Percentiles rank a stretch among this genome's conserved stretches.
Conservation (phyloP, 1,139 yeast genomes). For the Lodderomyces parapsilosis region DNA sequence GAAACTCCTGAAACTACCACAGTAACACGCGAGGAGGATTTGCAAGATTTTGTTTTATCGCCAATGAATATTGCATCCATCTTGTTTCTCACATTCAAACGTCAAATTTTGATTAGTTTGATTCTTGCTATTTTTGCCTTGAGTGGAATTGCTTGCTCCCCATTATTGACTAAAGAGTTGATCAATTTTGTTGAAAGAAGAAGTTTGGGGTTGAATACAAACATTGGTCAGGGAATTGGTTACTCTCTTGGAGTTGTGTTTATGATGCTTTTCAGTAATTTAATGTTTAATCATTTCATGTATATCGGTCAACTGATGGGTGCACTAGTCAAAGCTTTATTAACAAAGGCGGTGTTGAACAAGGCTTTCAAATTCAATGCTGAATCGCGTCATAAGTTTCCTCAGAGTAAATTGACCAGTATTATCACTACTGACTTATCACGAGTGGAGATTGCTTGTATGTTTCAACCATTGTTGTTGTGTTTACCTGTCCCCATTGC, state of each 20-base stretch:
- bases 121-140: slow-evolving; percentile 20
- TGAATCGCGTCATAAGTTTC: slow-evolving; percentile 26
- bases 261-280: slow-evolving; percentile 34
- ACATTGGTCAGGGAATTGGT: slow-evolving; percentile 36
- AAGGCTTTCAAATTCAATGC: slow-evolving; percentile 32
- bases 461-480: slow-evolving; percentile 65
- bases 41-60: slow-evolving; percentile 25
- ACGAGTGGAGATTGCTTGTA: slow-evolving; percentile 73
- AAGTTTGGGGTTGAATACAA: slow-evolving; percentile 20
- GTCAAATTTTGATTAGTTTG: slow-evolving; percentile 24
- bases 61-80: slow-evolving; percentile 15
- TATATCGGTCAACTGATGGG: slow-evolving; percentile 54
- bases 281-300: slow-evolving; percentile 62
- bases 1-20: slow-evolving; percentile 23
- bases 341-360: slow-evolving; percentile 32
- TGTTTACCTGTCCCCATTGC: slow-evolving; percentile 62
- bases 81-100: slow-evolving; percentile 28
- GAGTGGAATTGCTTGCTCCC: slow-evolving; percentile 20
- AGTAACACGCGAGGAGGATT: slow-evolving; percentile 24
- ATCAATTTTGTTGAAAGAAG: slow-evolving; percentile 28
- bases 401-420: slow-evolving; percentile 38
- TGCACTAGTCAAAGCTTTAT: slow-evolving; percentile 33
- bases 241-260: slow-evolving; percentile 32
- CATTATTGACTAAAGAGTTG: slow-evolving; percentile 30
- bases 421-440: slow-evolving; percentile 78